These are phyloP conservation scores for Chalciporus sp. DNA, from an alignment of 1,284 basidiomycete species.

Conservation along the genomic window DNA sequence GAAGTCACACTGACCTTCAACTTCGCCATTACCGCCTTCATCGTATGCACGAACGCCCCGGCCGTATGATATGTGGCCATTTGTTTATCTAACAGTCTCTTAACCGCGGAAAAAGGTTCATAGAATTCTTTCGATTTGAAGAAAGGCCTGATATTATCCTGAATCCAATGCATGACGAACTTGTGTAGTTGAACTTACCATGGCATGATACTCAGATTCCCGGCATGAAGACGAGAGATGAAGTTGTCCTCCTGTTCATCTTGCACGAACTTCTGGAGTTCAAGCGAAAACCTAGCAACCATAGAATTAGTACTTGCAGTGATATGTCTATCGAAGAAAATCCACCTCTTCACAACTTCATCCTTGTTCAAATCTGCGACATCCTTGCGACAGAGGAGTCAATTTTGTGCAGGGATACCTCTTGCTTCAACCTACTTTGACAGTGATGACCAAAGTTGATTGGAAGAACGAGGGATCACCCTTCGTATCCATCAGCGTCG, in stretches of 20 bases:
- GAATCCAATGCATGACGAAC: background rate
- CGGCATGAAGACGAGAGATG: conserved; percentile 56
- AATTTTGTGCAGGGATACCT: no score
- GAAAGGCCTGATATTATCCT: conserved; percentile 51
- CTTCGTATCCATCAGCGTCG: conserved; percentile 57
- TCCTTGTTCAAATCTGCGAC: no score
- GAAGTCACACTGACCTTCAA: conserved; percentile 47
- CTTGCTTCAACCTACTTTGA: no score
- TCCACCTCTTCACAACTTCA: no score
- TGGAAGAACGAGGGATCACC: conserved; percentile 61
- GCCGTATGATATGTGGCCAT: conserved; percentile 49
- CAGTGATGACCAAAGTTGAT: conserved; percentile 61
- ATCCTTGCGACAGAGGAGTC: no score
- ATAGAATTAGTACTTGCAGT: no score
- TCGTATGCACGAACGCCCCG: conserved; percentile 55
- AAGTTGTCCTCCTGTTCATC: conserved; percentile 64
- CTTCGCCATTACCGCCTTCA: conserved; percentile 70
- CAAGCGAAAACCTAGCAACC: no score
- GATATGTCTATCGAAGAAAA: no score
- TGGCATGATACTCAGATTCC: conserved; percentile 60
- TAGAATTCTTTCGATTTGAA: conserved; percentile 65
- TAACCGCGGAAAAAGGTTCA: conserved; percentile 48
- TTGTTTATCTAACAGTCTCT: conserved; percentile 49
- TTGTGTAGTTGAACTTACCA: conserved; percentile 31
- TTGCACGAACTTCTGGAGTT: no score